Evolutionary conservation across 2,329 filamentous ascomycete genomes (phyloP), one percentile per base, ranked within the genome.

Genomic region (Aspergillus persii): DNA sequence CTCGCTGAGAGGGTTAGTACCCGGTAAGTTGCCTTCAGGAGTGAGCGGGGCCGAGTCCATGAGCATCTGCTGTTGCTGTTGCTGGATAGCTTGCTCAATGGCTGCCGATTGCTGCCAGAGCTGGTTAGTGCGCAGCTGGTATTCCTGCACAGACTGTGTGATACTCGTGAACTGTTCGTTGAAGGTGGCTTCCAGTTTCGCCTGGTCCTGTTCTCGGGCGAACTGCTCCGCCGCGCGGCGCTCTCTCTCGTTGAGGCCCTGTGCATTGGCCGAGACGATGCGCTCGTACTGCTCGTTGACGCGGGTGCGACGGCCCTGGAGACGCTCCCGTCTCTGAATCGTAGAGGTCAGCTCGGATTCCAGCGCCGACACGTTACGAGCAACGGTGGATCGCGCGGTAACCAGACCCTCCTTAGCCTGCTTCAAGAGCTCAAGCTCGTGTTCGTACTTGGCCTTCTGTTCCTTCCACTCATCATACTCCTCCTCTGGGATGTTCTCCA

Each of bases 241-340:
- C 63, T 81, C 83, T 67, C 83, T 80, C 64, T 83, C 83, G 54
- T 83, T 82, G 54, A 83, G 77, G 7, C 81, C 82, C 65, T 85
- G 81, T n/a, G 76, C 78, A 66, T 86, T 86, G 69, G 84, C 84
- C 46, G 81, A 80, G 41, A 81, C 77, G 57, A 87, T 82, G 56
- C 83, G 80, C 58, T 87, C 84, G 66, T 86, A 81, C 72, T 88
- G 85, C 66, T 87, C 84, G 53, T 83, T 83, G 55, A 87, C 80
- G 66, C 85, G 83, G 41, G 79, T 78, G 58, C 81, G 82, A 53
- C 86, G 83, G 58, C 81, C 76, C 58, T 81, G 80, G 39, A 88
- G 81, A 66, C 85, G 84, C 69, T 88, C 86, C 53, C 81, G 81
- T 71, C 86, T 85, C 63, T 85, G 81, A 26, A 83, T 72, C 8